A percentile compares a stretch with the other conserved stretches of the same genome.
These are phyloP conservation scores for Xylaria telfairii DNA, from an alignment of 495 filamentous ascomycete species.

Conservation along the genomic window DNA sequence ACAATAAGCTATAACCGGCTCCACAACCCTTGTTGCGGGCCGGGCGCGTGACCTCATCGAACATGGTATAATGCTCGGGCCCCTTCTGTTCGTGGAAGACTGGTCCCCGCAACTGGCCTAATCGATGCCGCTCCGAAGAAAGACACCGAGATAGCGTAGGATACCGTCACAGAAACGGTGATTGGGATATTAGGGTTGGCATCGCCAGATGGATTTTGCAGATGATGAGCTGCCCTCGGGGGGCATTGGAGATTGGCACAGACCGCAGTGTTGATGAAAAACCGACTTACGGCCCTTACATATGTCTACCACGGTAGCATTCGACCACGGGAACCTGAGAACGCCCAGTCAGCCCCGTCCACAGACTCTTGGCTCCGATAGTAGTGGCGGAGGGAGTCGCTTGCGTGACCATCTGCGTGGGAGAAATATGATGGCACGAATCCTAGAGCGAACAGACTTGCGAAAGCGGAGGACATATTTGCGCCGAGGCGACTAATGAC, in stretches of 20 bases:
- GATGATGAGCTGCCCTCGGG: neutral
- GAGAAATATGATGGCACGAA: neutral
- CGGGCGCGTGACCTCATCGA: neutral
- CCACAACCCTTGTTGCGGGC: neutral
- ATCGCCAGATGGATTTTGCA: neutral
- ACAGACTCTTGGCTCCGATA: neutral
- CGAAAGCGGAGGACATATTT: neutral
- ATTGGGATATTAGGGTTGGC: neutral
- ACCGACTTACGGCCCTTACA: no score
- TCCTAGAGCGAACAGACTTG: neutral
- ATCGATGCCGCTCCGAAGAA: neutral
- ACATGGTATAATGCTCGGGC: neutral
- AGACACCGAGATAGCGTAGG: neutral
- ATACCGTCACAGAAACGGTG: neutral
- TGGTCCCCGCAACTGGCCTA: neutral
- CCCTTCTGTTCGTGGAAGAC: neutral
- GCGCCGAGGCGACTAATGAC: neutral
- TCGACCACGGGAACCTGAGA: neutral
- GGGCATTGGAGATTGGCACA: neutral
- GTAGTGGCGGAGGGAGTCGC: neutral
- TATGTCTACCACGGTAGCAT: neutral
- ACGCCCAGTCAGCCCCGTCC: neutral
- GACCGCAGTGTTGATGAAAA: no score
- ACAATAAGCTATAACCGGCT: neutral
- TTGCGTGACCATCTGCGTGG: neutral